Base-by-base conservation (phyloP, 495 filamentous ascomycete genomes). In the Letharia lupina region DNA sequence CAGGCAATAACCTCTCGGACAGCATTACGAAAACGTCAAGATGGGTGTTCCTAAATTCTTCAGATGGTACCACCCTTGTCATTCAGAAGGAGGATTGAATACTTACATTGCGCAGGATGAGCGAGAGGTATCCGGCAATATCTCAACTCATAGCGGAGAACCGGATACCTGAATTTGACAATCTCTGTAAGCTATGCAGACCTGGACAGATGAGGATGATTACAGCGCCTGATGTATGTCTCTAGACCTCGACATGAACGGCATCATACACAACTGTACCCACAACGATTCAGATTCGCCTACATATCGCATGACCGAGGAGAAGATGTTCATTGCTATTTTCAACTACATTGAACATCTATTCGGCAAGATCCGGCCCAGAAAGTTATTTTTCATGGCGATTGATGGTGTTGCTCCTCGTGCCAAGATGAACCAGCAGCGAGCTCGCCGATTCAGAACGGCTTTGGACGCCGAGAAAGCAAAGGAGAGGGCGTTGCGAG, bases 331-430 rank as follows among this genome's bases (percentile, higher is more conserved):
- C 76, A 97, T 98, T 68, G 89, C 90, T 33, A 99, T 99, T 67
- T 99, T 99, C 84, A 98, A 98, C 78, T 99, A 99, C 74, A 98
- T 99, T 68, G 95, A 99, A 76, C 95, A 99, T 80, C 78, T 99
- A 13, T 99, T 95, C 71, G 92, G 93, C 61, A 98, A 97, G 77
- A 99, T 99, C 68, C 97, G 96, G 75, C 95, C 95, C 3, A 93
- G 96, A 78, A 86, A 96, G 79, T 83, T 99, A 16, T 99, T 99
- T 76, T 99, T 96, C 79, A 97, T 99, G 95, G 95, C 95, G 13
- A 91, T 99, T 63, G 95, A 99, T 73, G 94, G 94, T 65, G 95
- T 99, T 61, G 95, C 95, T 20, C 95, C 95, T 15, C 87, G 95
- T 67, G 95, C 95, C 52, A 99, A 99, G 81, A 99, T 99, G 95